Conservation (phyloP, 2,329 filamentous ascomycete species). For the Ascochyta rabiei region DNA sequence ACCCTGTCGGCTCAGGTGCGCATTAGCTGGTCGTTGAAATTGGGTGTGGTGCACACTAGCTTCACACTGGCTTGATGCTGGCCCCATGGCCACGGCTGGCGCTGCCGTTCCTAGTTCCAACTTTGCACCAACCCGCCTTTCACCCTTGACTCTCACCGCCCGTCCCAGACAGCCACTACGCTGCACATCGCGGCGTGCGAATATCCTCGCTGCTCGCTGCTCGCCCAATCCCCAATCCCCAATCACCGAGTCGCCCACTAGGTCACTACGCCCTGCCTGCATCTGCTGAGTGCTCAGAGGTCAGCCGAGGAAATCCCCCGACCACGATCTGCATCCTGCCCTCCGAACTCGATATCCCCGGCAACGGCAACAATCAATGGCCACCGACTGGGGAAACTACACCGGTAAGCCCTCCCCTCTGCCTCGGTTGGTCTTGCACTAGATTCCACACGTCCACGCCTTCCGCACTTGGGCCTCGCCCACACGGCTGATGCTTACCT, state of each 20-base stretch:
- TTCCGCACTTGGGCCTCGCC: conserved; percentile 25
- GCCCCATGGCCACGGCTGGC: background rate
- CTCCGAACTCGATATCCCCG: conserved; percentile 11
- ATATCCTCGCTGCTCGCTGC: conserved; percentile 26
- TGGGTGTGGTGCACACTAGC: conserved; percentile 28
- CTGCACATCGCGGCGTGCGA: conserved; percentile 20
- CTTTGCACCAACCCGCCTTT: conserved; percentile 13
- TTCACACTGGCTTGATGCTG: conserved; percentile 6
- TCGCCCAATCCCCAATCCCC: conserved; percentile 16
- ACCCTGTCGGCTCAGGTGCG: conserved; percentile 10
- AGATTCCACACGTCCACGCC: background rate
- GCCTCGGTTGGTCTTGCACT: conserved; percentile 3
- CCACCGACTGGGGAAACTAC: conserved; percentile 45
- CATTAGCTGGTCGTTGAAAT: conserved; percentile 25
- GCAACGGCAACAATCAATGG: conserved; percentile 29
- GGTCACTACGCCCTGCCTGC: background rate
- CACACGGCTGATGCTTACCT: conserved; percentile 18
- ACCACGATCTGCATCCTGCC: conserved; percentile 30
- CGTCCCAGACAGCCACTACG: conserved; percentile 18
- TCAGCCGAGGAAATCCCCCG: conserved; percentile 23
- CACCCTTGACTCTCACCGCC: conserved; percentile 19
- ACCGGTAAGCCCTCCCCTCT: conserved; percentile 26
- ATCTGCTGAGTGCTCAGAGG: conserved; percentile 16
- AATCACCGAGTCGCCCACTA: conserved; percentile 7
- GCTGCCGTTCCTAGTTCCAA: background rate